Evolutionary conservation across 768 basidiomycete genomes (phyloP).

Genomic region (Mycena maculata): DNA sequence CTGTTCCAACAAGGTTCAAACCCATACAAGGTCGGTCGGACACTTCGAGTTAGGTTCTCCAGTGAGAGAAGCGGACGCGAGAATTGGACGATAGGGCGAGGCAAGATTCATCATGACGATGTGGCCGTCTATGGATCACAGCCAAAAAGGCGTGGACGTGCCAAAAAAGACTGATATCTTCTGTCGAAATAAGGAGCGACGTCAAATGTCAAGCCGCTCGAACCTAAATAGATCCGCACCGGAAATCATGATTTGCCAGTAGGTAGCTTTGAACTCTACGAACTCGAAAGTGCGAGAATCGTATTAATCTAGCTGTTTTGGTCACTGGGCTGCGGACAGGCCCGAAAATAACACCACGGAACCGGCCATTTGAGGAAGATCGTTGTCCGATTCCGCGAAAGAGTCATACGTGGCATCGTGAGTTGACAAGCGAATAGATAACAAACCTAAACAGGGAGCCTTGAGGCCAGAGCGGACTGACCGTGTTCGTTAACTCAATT

Average conservation of each 20-base stretch:
- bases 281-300: too few species aligned
- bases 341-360: too few species aligned
- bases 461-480: neutral
- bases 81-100: neutral
- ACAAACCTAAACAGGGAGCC: neutral
- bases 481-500: neutral
- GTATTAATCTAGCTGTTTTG: neutral
- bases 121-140: neutral
- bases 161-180: constrained; percentile 9
- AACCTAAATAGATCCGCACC: constrained; percentile 3
- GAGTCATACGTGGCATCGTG: too few species aligned
- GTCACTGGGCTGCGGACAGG: neutral
- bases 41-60: neutral
- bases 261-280: neutral
- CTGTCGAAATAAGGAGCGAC: constrained; percentile 26
- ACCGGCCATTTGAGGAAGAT: neutral
- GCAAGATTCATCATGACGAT: neutral
- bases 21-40: neutral
- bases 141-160: neutral
- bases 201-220: constrained; percentile 11
- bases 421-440: neutral
- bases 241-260: neutral
- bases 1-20: neutral
- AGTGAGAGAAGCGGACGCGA: neutral
- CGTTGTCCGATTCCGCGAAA: neutral